Evolutionary conservation across 2,329 filamentous ascomycete genomes (phyloP).

Genomic region (Lizonia empirigonia): DNA sequence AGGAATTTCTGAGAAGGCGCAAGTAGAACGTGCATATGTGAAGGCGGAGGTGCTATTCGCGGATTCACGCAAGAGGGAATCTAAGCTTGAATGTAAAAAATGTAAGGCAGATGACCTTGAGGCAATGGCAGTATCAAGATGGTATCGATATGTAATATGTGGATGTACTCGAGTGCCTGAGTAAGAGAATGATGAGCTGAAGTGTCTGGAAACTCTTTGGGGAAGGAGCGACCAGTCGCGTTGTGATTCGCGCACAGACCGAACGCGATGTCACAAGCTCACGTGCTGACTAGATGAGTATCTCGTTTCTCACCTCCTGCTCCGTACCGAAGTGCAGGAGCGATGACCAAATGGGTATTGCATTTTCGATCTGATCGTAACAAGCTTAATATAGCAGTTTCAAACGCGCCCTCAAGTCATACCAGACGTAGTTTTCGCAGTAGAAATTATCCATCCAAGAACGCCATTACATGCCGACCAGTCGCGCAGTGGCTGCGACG

Average conservation of each 20-base stretch:
- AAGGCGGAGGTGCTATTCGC: no score
- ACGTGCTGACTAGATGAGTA: neutral
- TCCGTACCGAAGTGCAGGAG: no score
- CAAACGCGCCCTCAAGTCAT: neutral
- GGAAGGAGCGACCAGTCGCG: no score
- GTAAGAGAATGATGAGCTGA: no score
- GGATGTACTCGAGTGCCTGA: no score
- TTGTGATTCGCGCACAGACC: constrained; percentile 7
- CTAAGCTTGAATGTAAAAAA: no score
- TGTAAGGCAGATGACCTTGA: no score
- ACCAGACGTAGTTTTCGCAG: neutral
- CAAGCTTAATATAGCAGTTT: neutral
- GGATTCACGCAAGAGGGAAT: no score
- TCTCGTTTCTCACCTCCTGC: neutral
- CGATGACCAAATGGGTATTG: constrained; percentile 1
- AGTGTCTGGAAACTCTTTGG: no score
- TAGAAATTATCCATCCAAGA: neutral
- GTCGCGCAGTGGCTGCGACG: neutral
- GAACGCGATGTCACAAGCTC: constrained; percentile 4
- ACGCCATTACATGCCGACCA: neutral
- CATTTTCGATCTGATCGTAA: neutral
- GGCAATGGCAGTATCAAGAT: no score
- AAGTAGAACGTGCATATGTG: no score
- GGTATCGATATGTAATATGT: no score
- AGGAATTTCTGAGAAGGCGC: neutral